Conservation (phyloP, 768 basidiomycete genomes). For the Pseudohyphozyma bogoriensis region DNA sequence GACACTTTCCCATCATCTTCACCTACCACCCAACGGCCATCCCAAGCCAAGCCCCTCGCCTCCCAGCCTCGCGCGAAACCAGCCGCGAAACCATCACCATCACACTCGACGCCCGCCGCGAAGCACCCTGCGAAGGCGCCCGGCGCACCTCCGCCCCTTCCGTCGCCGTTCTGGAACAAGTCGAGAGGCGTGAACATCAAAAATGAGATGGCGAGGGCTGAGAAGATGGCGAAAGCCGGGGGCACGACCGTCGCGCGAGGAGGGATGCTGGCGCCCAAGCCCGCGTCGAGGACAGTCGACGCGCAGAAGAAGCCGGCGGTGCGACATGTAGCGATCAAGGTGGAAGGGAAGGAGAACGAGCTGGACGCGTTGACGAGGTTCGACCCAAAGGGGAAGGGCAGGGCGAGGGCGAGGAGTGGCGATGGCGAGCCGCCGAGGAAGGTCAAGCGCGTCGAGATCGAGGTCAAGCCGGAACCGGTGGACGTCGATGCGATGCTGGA, state of each 20-base stretch:
- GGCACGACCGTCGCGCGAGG: too few species aligned
- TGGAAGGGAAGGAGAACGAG: slow-evolving; percentile 3
- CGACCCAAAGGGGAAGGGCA: slow-evolving; percentile 24
- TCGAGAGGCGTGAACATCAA: too few species aligned
- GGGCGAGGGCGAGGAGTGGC: not conserved
- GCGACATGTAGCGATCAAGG: not conserved
- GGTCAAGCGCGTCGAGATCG: not conserved
- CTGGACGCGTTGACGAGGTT: too few species aligned
- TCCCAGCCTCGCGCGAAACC: not conserved
- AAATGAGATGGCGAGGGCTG: too few species aligned
- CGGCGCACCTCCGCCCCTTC: too few species aligned
- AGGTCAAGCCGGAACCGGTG: slow-evolving; percentile 18
- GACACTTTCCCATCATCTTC: slow-evolving; percentile 41
- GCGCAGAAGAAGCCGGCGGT: not conserved
- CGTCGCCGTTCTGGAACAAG: too few species aligned
- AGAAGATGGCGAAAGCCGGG: too few species aligned
- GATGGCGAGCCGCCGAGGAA: not conserved
- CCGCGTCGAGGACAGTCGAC: slow-evolving; percentile 5
- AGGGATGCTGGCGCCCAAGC: slow-evolving; percentile 4
- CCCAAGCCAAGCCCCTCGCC: slow-evolving; percentile 9
- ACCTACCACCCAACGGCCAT: slow-evolving; percentile 15
- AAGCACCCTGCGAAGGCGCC: too few species aligned
- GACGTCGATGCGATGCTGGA: slow-evolving; percentile 50
- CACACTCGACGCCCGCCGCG: too few species aligned
- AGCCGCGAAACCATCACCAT: too few species aligned